Evolutionary conservation across 2,329 filamentous ascomycete genomes (phyloP).

Genomic region (Fusarium sp.): DNA sequence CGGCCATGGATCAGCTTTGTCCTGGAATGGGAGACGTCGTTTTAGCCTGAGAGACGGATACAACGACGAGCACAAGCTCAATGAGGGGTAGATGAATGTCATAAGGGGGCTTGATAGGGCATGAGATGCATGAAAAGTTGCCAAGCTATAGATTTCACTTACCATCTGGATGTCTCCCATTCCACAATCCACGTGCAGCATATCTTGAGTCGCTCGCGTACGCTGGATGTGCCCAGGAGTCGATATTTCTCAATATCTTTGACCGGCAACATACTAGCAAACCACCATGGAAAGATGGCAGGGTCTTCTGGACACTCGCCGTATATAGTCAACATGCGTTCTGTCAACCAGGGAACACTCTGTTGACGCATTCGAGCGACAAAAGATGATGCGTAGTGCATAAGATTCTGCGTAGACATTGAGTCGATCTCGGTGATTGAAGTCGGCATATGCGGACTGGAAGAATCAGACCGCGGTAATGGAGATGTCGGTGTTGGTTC

Average conservation of each 20-base stretch:
- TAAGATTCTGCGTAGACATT: constrained; percentile 77
- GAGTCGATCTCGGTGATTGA: constrained; percentile 35
- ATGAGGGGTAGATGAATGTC: neutral
- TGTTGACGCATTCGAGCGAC: constrained; percentile 74
- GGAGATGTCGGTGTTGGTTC: neutral
- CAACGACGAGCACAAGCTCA: constrained; percentile 8
- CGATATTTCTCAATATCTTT: constrained; percentile 82
- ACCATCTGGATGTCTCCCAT: constrained; percentile 78
- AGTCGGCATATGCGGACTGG: constrained; percentile 7
- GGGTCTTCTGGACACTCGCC: constrained; percentile 82
- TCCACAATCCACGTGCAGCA: constrained; percentile 81
- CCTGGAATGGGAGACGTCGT: constrained; percentile 36
- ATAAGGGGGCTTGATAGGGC: neutral
- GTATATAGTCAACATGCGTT: constrained; percentile 77
- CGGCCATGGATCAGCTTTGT: constrained; percentile 42
- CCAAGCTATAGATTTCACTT: constrained; percentile 51
- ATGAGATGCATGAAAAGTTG: neutral
- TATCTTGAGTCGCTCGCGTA: constrained; percentile 84
- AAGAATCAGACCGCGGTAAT: constrained; percentile 4
- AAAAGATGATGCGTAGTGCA: constrained; percentile 73
- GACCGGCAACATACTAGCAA: constrained; percentile 83
- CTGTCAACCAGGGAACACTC: constrained; percentile 79
- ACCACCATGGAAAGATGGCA: constrained; percentile 87
- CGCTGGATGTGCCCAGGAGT: constrained; percentile 77
- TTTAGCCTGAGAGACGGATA: constrained; percentile 36